Evolutionary conservation across 2,329 filamentous ascomycete species (phyloP).

Genomic region (Colletotrichum paranaense): DNA sequence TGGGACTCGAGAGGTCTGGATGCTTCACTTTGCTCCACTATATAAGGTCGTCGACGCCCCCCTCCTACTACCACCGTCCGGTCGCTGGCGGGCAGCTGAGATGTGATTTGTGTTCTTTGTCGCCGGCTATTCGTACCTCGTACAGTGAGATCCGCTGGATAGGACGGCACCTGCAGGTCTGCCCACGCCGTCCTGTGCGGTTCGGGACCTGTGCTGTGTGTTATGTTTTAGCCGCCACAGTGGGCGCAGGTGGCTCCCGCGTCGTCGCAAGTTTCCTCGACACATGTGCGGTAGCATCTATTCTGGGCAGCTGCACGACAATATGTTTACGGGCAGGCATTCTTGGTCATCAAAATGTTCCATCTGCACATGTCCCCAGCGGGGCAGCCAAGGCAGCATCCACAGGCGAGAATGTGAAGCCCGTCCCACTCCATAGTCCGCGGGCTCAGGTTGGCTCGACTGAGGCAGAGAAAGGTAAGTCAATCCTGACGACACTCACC

Average conservation of each 20-base stretch:
- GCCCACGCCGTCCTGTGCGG: background rate
- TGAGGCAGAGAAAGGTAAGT: background rate
- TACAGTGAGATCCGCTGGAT: background rate
- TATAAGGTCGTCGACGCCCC: background rate
- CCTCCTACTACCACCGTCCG: background rate
- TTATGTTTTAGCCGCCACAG: background rate
- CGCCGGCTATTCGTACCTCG: too few relatives aligned
- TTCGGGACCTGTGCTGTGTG: background rate
- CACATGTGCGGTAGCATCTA: constrained; percentile 17
- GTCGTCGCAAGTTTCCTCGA: constrained; percentile 26
- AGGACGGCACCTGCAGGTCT: background rate
- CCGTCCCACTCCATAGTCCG: background rate
- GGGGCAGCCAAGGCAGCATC: background rate
- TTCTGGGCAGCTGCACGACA: background rate
- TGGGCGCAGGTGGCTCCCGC: background rate
- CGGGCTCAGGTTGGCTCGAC: background rate
- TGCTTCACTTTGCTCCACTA: background rate
- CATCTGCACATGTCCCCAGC: background rate
- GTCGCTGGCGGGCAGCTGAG: too few relatives aligned
- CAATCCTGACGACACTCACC: background rate
- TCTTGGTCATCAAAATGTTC: background rate
- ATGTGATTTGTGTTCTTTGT: background rate
- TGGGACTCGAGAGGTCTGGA: background rate
- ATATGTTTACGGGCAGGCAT: too few relatives aligned
- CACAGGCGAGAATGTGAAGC: background rate